phyloP scores from a whole-genome alignment of 495 filamentous ascomycete genomes.

The Podospora appendiculata region DNA sequence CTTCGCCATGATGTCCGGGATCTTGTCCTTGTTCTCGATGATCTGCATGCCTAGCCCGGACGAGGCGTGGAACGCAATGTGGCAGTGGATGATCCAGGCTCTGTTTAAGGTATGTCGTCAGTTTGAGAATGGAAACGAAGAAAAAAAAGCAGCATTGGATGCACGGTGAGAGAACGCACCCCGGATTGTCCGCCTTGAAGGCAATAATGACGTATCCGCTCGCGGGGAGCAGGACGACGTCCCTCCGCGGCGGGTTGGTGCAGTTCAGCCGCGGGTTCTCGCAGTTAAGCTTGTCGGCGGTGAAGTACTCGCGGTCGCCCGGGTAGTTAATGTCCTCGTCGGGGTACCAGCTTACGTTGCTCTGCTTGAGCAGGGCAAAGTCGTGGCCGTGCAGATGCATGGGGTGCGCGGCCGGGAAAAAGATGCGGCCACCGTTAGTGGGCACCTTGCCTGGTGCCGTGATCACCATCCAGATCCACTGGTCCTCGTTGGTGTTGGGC shows the following conservation, averaged over 20 bases:
- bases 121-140: background rate
- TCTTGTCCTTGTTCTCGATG: conserved; percentile 28
- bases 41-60: conserved; percentile 36
- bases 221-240: conserved; percentile 27
- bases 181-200: conserved; percentile 32
- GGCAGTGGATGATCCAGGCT: conserved; percentile 31
- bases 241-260: conserved; percentile 17
- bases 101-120: conserved; percentile 7
- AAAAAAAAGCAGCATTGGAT: background rate
- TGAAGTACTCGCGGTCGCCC: background rate
- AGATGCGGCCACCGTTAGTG: background rate
- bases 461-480: conserved; percentile 11
- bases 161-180: conserved; percentile 6
- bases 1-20: conserved; percentile 16
- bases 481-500: background rate
- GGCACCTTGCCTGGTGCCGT: conserved; percentile 3
- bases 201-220: conserved; percentile 24
- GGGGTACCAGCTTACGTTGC: conserved; percentile 5
- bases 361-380: conserved; percentile 41
- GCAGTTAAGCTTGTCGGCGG: background rate
- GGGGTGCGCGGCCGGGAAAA: conserved; percentile 25
- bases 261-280: conserved; percentile 9
- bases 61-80: conserved; percentile 39
- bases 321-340: background rate
- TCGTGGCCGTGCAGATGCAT: conserved; percentile 52